Evolutionary conservation across 306 rosid species (phyloP), one percentile per base, ranked within the genome.

Genomic region (Cicer cuneatum): DNA sequence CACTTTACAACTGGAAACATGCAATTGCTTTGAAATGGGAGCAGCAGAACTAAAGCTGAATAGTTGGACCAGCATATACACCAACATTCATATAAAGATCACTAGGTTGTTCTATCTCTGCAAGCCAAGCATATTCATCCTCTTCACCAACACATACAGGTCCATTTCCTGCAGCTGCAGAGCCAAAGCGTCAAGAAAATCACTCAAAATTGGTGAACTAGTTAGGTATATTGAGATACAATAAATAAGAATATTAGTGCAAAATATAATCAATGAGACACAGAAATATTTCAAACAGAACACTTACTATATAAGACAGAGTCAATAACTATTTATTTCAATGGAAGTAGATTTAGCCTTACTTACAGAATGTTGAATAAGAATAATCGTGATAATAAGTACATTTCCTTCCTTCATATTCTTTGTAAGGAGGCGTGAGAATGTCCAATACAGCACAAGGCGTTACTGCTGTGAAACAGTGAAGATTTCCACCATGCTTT

Each of bases 111-210:
- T 83, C 87, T 29, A 83, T 76, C 92, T 86, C 86, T 9, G 84
- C 89, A 78, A 94, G 96, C 98, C 98, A 94, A 58, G 97, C 96
- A 80, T 88, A 85, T 43, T 87, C 94, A 86, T 93, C 96, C 65
- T 67, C 91, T 68, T 82, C 85, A 2, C 84, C 92, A 38, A 73
- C 87, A 11, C 74, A 42, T 71, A 79, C 10, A 8, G 57, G 59
- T 73, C 81, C 75, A 56, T 82, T 79, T 80, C 79, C 88, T 47
- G 86, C 49, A 24, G 95, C 92, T 93, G 87, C 62, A 71, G 65
- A 60, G 38, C 39, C 71, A 52, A 10, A 48, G 21, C 68, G 66
- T 29, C 37, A 74, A 58, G 52, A 67, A 84, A 60, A 48, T 65
- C 77, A 66, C 38, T 70, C 57, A 51, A 7, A 41, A 9, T 6